Conservation (phyloP, 257 asterid species). For the Marsdenia floribunda region DNA sequence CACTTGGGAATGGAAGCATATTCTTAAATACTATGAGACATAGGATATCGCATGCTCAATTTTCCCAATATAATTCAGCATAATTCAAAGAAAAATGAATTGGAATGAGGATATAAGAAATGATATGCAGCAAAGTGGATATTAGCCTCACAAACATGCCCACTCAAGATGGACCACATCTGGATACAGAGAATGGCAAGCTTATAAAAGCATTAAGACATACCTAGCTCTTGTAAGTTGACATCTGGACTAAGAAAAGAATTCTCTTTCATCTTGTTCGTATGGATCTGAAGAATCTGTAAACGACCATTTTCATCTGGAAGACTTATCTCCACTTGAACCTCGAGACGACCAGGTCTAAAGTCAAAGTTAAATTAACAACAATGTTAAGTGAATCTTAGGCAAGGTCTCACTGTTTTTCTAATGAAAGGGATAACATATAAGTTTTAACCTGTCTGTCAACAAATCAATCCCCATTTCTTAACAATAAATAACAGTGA, state of each 20-base stretch:
- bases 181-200: neutral
- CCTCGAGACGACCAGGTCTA: slow-evolving; percentile 99
- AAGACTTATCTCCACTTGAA: slow-evolving; percentile 98
- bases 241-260: slow-evolving; percentile 94
- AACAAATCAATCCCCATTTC: neutral
- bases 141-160: neutral
- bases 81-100: neutral
- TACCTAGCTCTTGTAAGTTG: slow-evolving; percentile 91
- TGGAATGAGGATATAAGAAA: neutral
- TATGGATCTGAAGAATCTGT: slow-evolving; percentile 96
- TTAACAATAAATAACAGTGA: neutral
- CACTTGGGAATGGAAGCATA: neutral
- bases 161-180: neutral
- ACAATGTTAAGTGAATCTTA: slow-evolving; percentile 1
- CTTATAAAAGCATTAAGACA: slow-evolving; percentile 21
- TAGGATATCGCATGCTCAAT: no score
- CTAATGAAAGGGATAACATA: neutral
- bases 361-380: slow-evolving; percentile 19
- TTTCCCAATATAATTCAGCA: neutral
- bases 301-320: slow-evolving; percentile 98
- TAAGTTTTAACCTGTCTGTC: neutral
- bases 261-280: slow-evolving; percentile 92
- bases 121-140: neutral
- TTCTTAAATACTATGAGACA: neutral
- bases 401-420: slow-evolving; percentile 6